Evolutionary conservation across 345 rosid genomes (phyloP), one percentile per base, ranked within the genome.

Genomic region (Sonneratia alba): DNA sequence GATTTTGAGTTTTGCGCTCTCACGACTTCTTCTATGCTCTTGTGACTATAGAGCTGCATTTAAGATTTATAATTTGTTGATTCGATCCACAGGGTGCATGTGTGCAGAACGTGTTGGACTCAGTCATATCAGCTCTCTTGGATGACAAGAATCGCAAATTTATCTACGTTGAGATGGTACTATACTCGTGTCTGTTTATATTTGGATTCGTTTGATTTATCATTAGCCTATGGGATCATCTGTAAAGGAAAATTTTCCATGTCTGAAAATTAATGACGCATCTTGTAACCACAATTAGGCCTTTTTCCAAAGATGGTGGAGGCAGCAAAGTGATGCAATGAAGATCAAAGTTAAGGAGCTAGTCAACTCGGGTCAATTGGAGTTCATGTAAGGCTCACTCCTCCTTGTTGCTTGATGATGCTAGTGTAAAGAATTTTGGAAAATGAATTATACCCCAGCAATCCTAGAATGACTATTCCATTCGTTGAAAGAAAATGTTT

Each of bases 221-320:
- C 14, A 61, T n/a, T 1, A 19, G 4, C 2, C 32, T 53, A 18
- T 53, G 19, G 59, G 59, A 53, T 53, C 22, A 2, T 53, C 16
- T 19, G 59, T 53, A 16, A 21, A 53, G 59, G 59, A 22, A 62
- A 24, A 1, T 27, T 62, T n/a, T 27, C 19, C 66, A n/a, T 11
- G 19, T 4, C 9, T 37, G 70, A 32, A 67, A n/a, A 67, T 21
- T 42, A 12, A 19, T 68, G 70, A 45, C 22, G 56, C 70, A 9
- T 68, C 27, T 9, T 68, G 51, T 11, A 45, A 68, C 47, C 32
- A 12, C 38, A 36, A 56, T 40, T 19, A 93, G 98, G 98, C 98
- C 9, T 93, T 93, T 67, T 91, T 93, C 73, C 84, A 91, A 81
- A 82, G 97, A 82, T 93, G 98, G 97, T 93, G 98, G 98, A 89